phyloP scores from a whole-genome alignment of 2,329 filamentous ascomycete genomes.

The Hypoxylon sp. region DNA sequence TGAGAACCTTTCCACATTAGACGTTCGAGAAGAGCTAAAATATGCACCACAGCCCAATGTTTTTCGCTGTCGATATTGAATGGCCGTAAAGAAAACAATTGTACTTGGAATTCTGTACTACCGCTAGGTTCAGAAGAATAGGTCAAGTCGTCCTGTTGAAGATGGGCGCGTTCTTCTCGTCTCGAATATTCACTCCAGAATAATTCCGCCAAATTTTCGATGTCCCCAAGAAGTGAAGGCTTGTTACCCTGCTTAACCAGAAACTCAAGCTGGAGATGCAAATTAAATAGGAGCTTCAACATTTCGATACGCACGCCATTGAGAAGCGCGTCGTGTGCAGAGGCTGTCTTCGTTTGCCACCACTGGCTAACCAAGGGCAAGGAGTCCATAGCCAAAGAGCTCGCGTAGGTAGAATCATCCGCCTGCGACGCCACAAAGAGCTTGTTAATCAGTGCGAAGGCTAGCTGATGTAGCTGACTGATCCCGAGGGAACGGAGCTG shows the following conservation, averaged over 20 bases:
- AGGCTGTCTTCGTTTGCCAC: constrained; percentile 80
- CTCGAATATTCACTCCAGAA: constrained; percentile 85
- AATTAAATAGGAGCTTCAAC: constrained; percentile 77
- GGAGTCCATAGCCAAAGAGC: constrained; percentile 70
- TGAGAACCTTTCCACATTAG: constrained; percentile 56
- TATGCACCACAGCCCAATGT: constrained; percentile 72
- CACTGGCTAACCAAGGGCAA: constrained; percentile 80
- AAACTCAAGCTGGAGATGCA: constrained; percentile 74
- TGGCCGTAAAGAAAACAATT: constrained; percentile 67
- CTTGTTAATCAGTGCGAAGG: constrained; percentile 82
- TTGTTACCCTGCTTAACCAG: constrained; percentile 63
- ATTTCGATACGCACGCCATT: constrained; percentile 82
- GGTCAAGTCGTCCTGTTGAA: constrained; percentile 83
- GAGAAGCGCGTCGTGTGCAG: constrained; percentile 70
- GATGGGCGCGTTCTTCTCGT: constrained; percentile 76
- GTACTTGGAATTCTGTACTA: constrained; percentile 62
- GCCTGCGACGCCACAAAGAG: constrained; percentile 76
- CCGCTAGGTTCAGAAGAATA: constrained; percentile 66
- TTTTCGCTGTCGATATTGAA: constrained; percentile 70
- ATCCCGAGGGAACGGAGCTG: constrained; percentile 70
- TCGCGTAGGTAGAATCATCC: constrained; percentile 76
- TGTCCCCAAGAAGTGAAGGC: constrained; percentile 58
- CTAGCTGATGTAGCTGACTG: constrained; percentile 76
- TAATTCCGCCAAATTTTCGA: constrained; percentile 78
- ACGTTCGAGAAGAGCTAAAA: constrained; percentile 70